Base-by-base conservation (phyloP, 441 rosid species). In the Mallotus japonicus region DNA sequence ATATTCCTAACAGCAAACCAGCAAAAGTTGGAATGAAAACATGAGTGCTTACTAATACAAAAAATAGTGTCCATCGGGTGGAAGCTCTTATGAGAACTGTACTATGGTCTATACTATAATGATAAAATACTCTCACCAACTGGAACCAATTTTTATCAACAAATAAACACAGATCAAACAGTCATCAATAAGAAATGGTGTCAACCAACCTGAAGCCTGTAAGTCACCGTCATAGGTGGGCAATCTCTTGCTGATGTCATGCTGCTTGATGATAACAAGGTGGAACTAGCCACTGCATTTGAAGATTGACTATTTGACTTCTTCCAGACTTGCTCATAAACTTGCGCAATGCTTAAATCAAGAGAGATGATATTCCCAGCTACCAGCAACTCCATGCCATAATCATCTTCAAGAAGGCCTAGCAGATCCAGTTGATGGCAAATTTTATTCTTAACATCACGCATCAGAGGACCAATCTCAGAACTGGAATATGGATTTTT, bases 251-350 rank as follows among this genome's bases (percentile, higher is more conserved):
- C 78, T 19, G 97, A 85, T 66, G 91, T 42, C 68, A 84, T 79
- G 74, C 87, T 75, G 80, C 86, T 83, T 73, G 99, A 79, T 64
- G 98, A 84, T 75, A 91, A 78, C 84, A 92, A 76, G 67, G 90
- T 73, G 70, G 95, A 79, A 79, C 85, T 89, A 50, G 91, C 83
- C 73, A 89, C 73, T 49, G 90, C 75, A 82, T 76, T 85, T 62
- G 97, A 85, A 71, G 95, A 88, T 80, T 97, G 97, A 81, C 73
- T 81, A 79, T 81, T 92, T 75, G 99, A 94, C 83, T 92, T 97
- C 83, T 92, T 97, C 99, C 99, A 97, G 65, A 97, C 99, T 85
- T 89, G 97, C 85, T 97, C 99, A 85, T 90, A 97, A 77, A 97
- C 99, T 87, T 89, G 99, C 67, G 98, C 93, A 78, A 97, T 81